Evolutionary conservation across 805 yeast species (phyloP), one percentile per base, ranked within the genome.

Genomic region (Kazachstania taianensis): DNA sequence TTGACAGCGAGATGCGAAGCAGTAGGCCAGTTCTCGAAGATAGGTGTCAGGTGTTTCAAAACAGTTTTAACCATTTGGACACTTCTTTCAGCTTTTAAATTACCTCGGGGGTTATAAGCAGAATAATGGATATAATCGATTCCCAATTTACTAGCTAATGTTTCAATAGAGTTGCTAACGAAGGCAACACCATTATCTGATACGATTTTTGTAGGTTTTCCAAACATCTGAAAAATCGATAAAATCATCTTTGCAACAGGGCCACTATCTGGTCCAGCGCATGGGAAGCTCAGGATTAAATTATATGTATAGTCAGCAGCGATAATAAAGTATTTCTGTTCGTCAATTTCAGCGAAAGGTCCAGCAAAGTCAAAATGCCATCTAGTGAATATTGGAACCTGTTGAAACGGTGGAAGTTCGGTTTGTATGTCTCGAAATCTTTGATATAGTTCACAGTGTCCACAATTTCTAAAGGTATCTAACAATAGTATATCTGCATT

Each of bases 351-450:
- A 20, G 23, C 17, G 15, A 19, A 15, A 4, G 37, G 37, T 5
- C 37, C 37, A 5, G 33, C 33, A 29, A 34, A 34, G 13, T 34
- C 33, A 4, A 34, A n/a, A 34, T 34, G 32, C 32, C 37, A 34
- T 14, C 28, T 14, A 3, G n/a, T 5, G 22, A 34, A 34, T 15
- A 34, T 18, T 3, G 15, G 10, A 5, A 14, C 14, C 8, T 4
- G 7, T 10, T 20, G 17, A 8, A 34, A 5, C 4, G 16, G 15
- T 4, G 37, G 37, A 20, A 28, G 24, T 25, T 27, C 28, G n/a
- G 22, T 17, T 2, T 32, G 32, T 9, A 34, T 5, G 4, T 34
- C 28, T 2, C n/a, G 9, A 16, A 34, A 28, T 16, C 23, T 16
- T 16, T 27, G 22, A 13, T n/a, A 32, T 4, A 28, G 8, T 9